Base-by-base conservation (phyloP, 2,329 filamentous ascomycete genomes). In the Aspergillus quadrilineatus region DNA sequence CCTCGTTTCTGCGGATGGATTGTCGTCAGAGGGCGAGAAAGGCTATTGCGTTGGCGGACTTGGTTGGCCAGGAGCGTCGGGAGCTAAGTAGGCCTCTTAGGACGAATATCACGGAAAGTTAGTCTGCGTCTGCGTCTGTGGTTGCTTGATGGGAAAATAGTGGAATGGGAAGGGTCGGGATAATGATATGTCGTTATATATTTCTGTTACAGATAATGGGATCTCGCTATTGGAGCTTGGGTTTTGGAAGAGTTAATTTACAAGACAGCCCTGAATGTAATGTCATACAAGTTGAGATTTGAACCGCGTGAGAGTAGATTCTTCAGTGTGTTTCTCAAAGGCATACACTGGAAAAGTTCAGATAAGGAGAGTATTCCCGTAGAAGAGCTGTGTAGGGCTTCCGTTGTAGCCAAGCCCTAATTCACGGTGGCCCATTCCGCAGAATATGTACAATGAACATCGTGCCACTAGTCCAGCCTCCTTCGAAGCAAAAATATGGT, bases 21-120 rank as follows among this genome's bases (percentile, higher is more conserved):
- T 73, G 67, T 60, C 63, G 62, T 14, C 64, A 66, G 10, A 77
- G 74, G 75, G 74, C 65, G 2, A 57, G 62, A 37, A 75, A 71
- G 52, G 72, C 74, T 0, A 66, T 76, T 55, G 57, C 59, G 17
- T 28, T 77, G 52, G 73, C 74, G 9, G 61, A 61, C 17, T 58
- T 69, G 50, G 61, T 69, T 41, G 55, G 56, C 3, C 47, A 46
- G 45, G 62, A 65, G 44, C 55, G 62, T 6, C 67, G 68, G 2
- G 47, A 53, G 8, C 48, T 74, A 51, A 63, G 63, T 51, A 50
- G 45, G 8, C 49, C 68, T 22, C 53, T 75, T 28, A 58, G 67
- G 50, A 55, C 53, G 15, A 73, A 69, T n/a, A 66, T 68, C 59
- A 61, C 53, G 22, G 65, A 22, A 22, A 22, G 22, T 22, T 22